phyloP scores from a whole-genome alignment of 345 rosid genomes.

The Eucalyptus marginata region DNA sequence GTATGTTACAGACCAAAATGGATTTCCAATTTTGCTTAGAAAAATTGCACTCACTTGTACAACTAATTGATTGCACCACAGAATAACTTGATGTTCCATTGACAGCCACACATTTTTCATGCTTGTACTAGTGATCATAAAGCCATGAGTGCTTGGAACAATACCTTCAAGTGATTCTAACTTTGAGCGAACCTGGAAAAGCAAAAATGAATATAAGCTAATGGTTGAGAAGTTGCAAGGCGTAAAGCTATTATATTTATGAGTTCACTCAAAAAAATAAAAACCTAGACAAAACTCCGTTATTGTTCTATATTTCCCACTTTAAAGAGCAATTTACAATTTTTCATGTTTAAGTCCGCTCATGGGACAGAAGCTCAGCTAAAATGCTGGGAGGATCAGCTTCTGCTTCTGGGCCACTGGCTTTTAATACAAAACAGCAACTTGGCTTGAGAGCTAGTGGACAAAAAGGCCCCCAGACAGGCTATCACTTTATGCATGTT shows the following conservation, averaged over 20 bases:
- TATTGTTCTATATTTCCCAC: not conserved
- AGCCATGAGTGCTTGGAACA: constrained; percentile 90
- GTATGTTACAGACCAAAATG: not conserved
- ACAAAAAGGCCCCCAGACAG: not conserved
- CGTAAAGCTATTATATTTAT: not conserved
- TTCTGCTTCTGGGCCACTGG: not conserved
- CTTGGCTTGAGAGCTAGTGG: not conserved
- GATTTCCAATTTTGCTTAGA: not conserved
- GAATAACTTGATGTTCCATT: constrained; percentile 96
- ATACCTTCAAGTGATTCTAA: constrained; percentile 82
- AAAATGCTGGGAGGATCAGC: not conserved
- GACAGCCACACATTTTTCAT: constrained; percentile 96
- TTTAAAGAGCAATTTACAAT: not conserved
- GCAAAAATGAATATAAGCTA: not conserved
- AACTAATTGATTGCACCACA: constrained; percentile 98
- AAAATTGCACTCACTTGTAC: constrained; percentile 63
- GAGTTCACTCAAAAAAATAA: not conserved
- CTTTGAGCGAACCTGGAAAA: constrained; percentile 66
- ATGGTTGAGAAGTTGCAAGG: not conserved
- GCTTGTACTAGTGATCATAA: constrained; percentile 81
- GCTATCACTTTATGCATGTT: not conserved
- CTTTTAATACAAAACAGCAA: not conserved
- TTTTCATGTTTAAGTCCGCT: not conserved
- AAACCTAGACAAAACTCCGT: not conserved
- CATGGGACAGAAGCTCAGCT: not conserved